A percentile compares a stretch with the other conserved stretches of the same genome.
Evolutionary conservation across 2,329 filamentous ascomycete species (phyloP).

Genomic region (Helicocarpus griseus): DNA sequence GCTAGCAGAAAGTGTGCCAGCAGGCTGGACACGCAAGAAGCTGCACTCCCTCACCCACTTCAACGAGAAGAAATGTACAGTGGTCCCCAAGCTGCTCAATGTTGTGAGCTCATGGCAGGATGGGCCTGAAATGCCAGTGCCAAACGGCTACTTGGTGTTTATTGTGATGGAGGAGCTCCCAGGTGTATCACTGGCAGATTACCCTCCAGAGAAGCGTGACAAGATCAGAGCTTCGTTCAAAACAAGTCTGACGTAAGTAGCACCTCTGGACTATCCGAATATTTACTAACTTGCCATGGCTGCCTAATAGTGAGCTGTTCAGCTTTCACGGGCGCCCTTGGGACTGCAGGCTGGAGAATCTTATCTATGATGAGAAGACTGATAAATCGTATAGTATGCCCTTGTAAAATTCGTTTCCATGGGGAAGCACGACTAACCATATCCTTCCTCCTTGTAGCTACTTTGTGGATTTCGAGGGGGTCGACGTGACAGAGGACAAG

Average conservation of each 20-base stretch:
- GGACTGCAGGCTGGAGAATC: background rate
- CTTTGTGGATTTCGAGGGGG: background rate
- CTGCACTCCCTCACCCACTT: background rate
- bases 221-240: background rate
- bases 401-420: background rate
- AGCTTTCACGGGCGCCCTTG: background rate
- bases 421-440: background rate
- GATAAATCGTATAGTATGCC: background rate
- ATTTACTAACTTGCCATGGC: background rate
- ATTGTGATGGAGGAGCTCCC: background rate
- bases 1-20: background rate
- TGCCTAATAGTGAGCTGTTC: background rate
- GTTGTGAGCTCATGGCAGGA: background rate
- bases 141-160: slow-evolving; percentile 1
- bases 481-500: background rate
- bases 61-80: background rate
- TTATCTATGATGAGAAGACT: slow-evolving; percentile 1
- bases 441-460: background rate
- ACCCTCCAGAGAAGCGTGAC: background rate
- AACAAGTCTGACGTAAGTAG: background rate
- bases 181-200: background rate
- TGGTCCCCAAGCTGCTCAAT: background rate
- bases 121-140: background rate
- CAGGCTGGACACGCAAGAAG: background rate
- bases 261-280: background rate